These are phyloP conservation scores for Daldinia loculata DNA, from an alignment of 495 filamentous ascomycete species.

Conservation along the genomic window DNA sequence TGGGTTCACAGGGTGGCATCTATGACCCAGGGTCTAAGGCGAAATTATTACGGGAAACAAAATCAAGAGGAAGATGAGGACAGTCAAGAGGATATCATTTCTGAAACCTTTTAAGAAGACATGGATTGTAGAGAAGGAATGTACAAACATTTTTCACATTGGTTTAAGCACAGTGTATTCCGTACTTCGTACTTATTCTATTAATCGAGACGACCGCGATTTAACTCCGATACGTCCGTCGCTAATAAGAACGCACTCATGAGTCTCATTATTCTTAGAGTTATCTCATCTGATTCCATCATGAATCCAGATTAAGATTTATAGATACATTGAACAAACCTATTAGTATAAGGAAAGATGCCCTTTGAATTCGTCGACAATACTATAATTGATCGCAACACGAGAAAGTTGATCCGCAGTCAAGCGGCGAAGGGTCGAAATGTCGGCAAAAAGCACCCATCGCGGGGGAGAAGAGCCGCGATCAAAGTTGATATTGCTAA, in stretches of 20 bases:
- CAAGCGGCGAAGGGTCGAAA: neutral
- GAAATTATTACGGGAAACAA: neutral
- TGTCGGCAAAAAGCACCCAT: conserved; percentile 3
- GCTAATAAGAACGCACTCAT: neutral
- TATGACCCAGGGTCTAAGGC: conserved; percentile 16
- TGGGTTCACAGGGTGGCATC: conserved; percentile 10
- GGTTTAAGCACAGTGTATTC: neutral
- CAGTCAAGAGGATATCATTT: neutral
- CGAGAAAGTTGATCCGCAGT: neutral
- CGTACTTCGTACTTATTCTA: neutral
- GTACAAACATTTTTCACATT: neutral
- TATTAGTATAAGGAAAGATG: neutral
- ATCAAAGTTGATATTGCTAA: neutral
- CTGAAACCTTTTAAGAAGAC: neutral
- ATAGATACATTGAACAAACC: neutral
- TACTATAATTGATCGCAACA: neutral
- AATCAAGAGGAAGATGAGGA: neutral
- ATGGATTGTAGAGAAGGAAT: neutral
- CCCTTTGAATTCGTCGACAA: neutral
- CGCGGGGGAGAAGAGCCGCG: neutral
- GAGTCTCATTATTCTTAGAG: neutral
- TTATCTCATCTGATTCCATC: neutral
- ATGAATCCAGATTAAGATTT: neutral
- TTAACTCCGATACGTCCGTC: neutral
- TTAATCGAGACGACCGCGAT: neutral